phyloP scores from a whole-genome alignment of 371 early-diverging fungal genomes.

The Mortierella sp. region DNA sequence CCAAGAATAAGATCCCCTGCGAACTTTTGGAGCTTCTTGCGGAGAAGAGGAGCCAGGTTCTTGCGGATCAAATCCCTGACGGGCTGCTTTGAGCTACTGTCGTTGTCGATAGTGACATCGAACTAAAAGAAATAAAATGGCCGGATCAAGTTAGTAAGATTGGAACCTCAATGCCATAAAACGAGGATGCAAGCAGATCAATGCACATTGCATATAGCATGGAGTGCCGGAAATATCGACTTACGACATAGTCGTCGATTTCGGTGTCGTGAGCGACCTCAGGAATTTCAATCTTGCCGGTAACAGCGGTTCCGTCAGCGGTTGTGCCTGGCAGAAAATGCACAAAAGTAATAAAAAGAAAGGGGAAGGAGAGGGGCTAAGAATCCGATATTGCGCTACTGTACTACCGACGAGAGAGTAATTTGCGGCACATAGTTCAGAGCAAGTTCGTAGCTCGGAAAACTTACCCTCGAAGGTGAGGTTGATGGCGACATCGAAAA shows the following conservation, averaged over 20 bases:
- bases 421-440: too few species aligned
- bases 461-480: conserved; percentile 78
- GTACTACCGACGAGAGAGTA: too few species aligned
- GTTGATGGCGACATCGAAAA: conserved; percentile 84
- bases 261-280: conserved; percentile 95
- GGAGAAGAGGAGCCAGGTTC: conserved; percentile 70
- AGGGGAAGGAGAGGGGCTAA: neutral
- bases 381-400: too few species aligned
- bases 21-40: conserved; percentile 74
- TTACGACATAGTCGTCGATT: conserved; percentile 80
- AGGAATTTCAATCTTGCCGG: conserved; percentile 86
- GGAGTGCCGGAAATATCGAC: too few species aligned
- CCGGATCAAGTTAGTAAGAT: too few species aligned
- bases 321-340: conserved; percentile 61
- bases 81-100: conserved; percentile 66
- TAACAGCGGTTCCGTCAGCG: conserved; percentile 72
- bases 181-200: too few species aligned
- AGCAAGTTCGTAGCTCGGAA: neutral
- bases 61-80: conserved; percentile 81
- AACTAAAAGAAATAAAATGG: conserved; percentile 60
- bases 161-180: too few species aligned
- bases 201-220: too few species aligned
- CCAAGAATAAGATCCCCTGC: conserved; percentile 80
- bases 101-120: conserved; percentile 76
- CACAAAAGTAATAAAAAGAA: neutral